These are phyloP conservation scores for Filobasidium uniguttulatum DNA, from an alignment of 1,284 basidiomycete species.

Conservation along the genomic window DNA sequence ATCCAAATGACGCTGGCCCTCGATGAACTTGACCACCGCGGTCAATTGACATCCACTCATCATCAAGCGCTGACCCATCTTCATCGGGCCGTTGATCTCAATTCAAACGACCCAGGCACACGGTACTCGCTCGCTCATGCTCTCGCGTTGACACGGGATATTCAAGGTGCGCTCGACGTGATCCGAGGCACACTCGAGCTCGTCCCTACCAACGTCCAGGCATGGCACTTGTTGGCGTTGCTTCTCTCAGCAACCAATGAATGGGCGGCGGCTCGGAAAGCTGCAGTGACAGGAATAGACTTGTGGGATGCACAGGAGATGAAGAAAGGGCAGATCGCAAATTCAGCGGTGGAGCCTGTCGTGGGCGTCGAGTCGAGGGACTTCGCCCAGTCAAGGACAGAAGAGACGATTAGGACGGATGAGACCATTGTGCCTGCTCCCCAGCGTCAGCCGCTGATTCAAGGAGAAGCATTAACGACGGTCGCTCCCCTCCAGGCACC, in stretches of 20 bases:
- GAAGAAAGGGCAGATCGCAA: too few species aligned
- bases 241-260: constrained; percentile 66
- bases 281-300: constrained; percentile 56
- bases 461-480: background rate
- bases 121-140: constrained; percentile 70
- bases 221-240: constrained; percentile 85
- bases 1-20: constrained; percentile 33
- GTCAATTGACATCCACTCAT: constrained; percentile 50
- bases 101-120: constrained; percentile 47
- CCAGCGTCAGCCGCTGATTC: background rate
- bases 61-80: constrained; percentile 49
- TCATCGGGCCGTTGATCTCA: constrained; percentile 43
- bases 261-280: constrained; percentile 62
- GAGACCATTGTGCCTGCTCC: too few species aligned
- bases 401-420: too few species aligned
- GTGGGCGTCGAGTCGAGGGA: constrained; percentile 7
- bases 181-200: constrained; percentile 65
- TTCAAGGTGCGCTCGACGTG: constrained; percentile 52
- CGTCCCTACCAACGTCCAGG: constrained; percentile 55
- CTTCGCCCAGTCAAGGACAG: background rate
- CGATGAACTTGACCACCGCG: constrained; percentile 46
- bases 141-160: constrained; percentile 55
- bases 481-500: constrained; percentile 1
- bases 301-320: constrained; percentile 42
- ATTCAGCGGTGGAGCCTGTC: too few species aligned